These are phyloP conservation scores for Suillus alpinus DNA, from an alignment of 768 basidiomycete genomes.

Conservation along the genomic window DNA sequence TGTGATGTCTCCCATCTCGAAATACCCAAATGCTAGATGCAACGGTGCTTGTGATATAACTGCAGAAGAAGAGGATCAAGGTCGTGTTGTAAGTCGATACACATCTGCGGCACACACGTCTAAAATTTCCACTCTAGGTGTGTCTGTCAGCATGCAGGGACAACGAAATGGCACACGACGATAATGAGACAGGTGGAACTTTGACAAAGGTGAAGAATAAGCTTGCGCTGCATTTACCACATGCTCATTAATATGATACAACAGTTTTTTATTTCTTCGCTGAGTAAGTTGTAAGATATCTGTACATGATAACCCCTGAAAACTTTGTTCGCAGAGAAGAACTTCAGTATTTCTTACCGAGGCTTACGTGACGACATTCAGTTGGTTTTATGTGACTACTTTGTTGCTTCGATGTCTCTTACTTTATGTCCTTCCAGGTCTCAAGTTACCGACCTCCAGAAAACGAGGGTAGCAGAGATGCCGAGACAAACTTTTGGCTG, in stretches of 20 bases:
- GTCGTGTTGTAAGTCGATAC: constrained; percentile 14
- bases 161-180: constrained; percentile 22
- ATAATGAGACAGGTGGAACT: constrained; percentile 14
- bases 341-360: neutral
- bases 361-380: neutral
- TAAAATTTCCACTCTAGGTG: constrained; percentile 9
- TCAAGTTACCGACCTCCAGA: neutral
- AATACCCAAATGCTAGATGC: neutral
- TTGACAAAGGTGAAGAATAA: constrained; percentile 23
- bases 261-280: neutral
- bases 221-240: neutral
- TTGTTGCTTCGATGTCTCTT: neutral
- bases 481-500: neutral
- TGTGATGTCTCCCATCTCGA: neutral
- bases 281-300: neutral
- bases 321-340: neutral
- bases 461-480: neutral
- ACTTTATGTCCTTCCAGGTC: neutral
- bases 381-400: neutral
- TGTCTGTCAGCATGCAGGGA: constrained; percentile 28
- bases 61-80: neutral
- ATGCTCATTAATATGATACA: neutral
- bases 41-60: neutral
- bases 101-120: neutral
- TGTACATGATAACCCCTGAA: neutral